Conservation (phyloP, 2,329 filamentous ascomycete species). For the Botrytis deweyae region DNA sequence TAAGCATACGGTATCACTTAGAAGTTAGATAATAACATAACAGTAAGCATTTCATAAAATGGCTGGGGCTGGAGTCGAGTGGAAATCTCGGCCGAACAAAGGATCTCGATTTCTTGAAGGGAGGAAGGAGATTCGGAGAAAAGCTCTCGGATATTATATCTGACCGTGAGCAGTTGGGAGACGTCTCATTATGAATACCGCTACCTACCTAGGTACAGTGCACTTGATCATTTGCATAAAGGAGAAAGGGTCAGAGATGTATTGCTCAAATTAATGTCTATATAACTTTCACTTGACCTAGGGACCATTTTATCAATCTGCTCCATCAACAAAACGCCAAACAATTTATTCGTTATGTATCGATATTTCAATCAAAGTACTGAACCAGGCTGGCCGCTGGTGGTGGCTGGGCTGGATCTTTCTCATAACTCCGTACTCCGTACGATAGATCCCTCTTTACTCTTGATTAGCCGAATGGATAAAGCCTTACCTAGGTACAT, state of each 20-base stretch:
- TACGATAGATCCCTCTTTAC: not conserved
- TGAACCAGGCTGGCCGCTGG: not conserved
- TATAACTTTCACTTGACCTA: not conserved
- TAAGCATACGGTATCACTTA: not conserved
- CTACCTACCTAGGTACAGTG: no score
- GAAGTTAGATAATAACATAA: not conserved
- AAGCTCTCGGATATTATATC: not conserved
- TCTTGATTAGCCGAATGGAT: not conserved
- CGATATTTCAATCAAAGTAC: not conserved
- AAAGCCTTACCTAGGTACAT: not conserved
- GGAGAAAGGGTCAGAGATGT: not conserved
- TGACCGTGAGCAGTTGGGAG: not conserved
- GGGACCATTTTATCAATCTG: not conserved
- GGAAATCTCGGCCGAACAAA: constrained; percentile 11
- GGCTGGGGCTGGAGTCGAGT: not conserved
- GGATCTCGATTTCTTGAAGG: not conserved
- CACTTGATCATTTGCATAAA: not conserved
- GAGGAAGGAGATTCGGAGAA: not conserved
- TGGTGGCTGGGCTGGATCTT: constrained; percentile 2
- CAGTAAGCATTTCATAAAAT: not conserved
- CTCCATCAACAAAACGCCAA: not conserved
- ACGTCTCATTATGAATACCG: not conserved
- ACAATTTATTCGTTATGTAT: not conserved
- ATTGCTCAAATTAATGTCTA: not conserved
- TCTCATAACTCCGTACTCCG: not conserved